Conservation (phyloP, 164 flowering plant species). For the Warburgia ugandensis region DNA sequence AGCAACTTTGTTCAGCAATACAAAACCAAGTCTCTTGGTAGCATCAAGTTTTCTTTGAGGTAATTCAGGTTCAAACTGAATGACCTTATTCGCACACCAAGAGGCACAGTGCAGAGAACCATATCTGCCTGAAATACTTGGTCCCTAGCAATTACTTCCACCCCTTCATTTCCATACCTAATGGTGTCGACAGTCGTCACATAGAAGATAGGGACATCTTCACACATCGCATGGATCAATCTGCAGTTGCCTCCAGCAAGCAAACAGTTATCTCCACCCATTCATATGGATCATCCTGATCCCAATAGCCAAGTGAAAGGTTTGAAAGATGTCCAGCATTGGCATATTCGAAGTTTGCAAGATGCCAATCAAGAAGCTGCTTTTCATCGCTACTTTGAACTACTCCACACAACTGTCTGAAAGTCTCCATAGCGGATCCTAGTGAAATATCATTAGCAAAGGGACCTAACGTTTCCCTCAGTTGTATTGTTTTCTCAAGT, state of each 20-base stretch:
- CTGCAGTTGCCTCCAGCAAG: conserved; percentile 89
- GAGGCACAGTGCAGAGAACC: conserved; percentile 89
- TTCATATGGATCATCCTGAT: conserved; percentile 99
- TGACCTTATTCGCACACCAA: conserved; percentile 59
- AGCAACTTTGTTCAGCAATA: conserved; percentile 86
- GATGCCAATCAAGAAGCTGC: conserved; percentile 90
- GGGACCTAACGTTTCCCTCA: conserved; percentile 60
- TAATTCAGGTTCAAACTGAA: conserved; percentile 76
- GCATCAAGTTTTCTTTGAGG: conserved; percentile 75
- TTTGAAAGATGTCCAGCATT: conserved; percentile 86
- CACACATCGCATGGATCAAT: conserved; percentile 66
- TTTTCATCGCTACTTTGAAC: conserved; percentile 54
- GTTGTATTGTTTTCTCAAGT: conserved; percentile 65
- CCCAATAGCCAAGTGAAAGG: conserved; percentile 88
- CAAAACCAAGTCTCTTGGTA: conserved; percentile 84
- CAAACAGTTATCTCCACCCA: conserved; percentile 98
- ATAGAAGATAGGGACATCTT: conserved; percentile 69
- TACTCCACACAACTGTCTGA: conserved; percentile 59
- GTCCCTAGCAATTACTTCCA: conserved; percentile 61
- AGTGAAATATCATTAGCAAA: conserved; percentile 55
- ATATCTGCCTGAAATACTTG: conserved; percentile 80
- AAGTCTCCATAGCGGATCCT: conserved; percentile 74
- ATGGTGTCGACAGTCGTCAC: conserved; percentile 60
- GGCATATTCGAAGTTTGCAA: conserved; percentile 94
- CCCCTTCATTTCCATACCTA: conserved; percentile 65